These are phyloP conservation scores for Phytophthora agathidicida DNA, from an alignment of 352 stramenopile genomes.

Conservation along the genomic window DNA sequence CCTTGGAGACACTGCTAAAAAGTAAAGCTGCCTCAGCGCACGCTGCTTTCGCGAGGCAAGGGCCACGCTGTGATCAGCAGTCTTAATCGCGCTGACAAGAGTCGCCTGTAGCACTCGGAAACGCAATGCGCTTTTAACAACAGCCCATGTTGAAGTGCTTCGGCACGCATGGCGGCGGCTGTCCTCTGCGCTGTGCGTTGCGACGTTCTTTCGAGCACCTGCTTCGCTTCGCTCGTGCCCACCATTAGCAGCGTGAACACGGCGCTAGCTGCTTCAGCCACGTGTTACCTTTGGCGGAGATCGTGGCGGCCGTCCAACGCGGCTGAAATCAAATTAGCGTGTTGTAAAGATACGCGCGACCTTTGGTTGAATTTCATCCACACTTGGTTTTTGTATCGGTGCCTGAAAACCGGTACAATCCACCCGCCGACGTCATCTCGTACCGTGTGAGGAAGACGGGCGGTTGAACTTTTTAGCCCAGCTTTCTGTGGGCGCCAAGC, in stretches of 20 bases:
- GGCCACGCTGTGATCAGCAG: background rate
- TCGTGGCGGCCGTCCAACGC: too few species aligned
- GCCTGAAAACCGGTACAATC: background rate
- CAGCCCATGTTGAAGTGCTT: slow-evolving; percentile 29
- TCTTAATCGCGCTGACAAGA: slow-evolving; percentile 23
- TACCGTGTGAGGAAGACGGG: slow-evolving; percentile 30
- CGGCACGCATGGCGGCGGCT: too few species aligned
- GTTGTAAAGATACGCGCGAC: slow-evolving; percentile 29
- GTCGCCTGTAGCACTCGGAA: slow-evolving; percentile 16
- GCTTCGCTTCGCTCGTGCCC: too few species aligned
- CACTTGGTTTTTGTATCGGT: slow-evolving; percentile 13
- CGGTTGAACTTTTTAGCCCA: too few species aligned
- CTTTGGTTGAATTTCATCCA: slow-evolving; percentile 23
- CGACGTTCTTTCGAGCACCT: too few species aligned
- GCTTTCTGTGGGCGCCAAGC: slow-evolving; percentile 10
- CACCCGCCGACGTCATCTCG: background rate
- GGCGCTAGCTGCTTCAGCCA: too few species aligned
- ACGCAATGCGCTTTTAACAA: slow-evolving; percentile 41
- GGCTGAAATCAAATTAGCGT: slow-evolving; percentile 10
- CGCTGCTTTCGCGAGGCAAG: too few species aligned
- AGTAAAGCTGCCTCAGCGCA: too few species aligned
- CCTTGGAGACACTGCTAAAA: too few species aligned
- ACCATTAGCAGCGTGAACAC: too few species aligned
- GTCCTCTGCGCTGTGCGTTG: background rate
- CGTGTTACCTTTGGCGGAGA: background rate